Evolutionary conservation across 139 green algal genomes (phyloP).

Genomic region (Chlamydomonas applanata): DNA sequence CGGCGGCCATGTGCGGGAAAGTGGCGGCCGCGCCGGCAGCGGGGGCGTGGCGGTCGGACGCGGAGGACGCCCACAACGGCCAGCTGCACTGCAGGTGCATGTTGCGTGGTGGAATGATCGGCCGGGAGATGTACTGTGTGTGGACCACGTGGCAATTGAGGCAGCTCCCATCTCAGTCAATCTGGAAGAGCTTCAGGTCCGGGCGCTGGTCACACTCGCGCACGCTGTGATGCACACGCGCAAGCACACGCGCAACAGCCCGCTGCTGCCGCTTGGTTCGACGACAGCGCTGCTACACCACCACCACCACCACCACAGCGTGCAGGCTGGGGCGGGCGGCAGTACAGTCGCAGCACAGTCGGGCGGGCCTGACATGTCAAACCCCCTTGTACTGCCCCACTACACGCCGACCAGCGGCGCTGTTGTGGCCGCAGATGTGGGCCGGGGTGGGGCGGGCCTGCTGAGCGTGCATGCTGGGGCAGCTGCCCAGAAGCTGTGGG

Average conservation of each 20-base stretch:
- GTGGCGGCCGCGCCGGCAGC: background rate
- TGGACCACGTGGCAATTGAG: conserved; percentile 59
- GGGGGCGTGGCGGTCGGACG: background rate
- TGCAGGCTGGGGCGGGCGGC: background rate
- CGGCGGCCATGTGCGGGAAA: no score
- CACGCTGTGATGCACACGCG: conserved; percentile 8
- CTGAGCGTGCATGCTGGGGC: conserved; percentile 19
- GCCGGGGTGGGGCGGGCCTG: no score
- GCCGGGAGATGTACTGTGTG: conserved; percentile 70
- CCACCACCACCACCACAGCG: background rate
- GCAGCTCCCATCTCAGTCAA: conserved; percentile 52
- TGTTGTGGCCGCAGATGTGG: background rate
- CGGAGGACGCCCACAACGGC: background rate
- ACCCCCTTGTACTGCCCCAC: background rate
- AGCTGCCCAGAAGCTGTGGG: background rate
- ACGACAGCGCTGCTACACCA: background rate
- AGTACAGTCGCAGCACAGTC: background rate
- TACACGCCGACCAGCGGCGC: background rate
- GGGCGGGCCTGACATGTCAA: background rate
- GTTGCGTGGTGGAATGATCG: conserved; percentile 58
- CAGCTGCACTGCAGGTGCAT: conserved; percentile 26
- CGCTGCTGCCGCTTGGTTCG: background rate
- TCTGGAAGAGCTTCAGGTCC: conserved; percentile 63
- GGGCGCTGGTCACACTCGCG: conserved; percentile 37
- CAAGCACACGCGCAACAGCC: background rate